Evolutionary conservation across 2,329 filamentous ascomycete species (phyloP).

Genomic region (Didymella exigua): DNA sequence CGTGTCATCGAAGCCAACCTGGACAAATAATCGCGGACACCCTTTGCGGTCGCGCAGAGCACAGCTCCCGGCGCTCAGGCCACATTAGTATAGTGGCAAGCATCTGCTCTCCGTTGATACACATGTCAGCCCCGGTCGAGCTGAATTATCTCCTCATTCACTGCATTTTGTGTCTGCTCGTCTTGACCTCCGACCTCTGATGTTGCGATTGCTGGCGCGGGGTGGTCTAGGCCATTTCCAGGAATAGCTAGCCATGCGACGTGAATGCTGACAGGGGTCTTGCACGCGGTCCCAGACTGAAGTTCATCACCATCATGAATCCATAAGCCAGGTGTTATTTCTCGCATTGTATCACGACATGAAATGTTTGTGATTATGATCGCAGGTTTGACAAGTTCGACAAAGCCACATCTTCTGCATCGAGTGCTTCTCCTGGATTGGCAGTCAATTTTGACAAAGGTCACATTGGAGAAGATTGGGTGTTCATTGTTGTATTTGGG

Average conservation of each 20-base stretch:
- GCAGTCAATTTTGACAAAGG: too few species aligned
- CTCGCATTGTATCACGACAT: not conserved
- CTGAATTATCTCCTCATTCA: not conserved
- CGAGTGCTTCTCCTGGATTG: not conserved
- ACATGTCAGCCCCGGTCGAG: not conserved
- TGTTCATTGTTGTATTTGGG: slow-evolving; percentile 5
- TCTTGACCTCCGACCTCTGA: slow-evolving; percentile 5
- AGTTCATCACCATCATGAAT: not conserved
- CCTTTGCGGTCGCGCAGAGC: slow-evolving; percentile 5
- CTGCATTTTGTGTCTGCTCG: slow-evolving; percentile 14
- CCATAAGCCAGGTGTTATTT: not conserved
- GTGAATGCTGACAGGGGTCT: slow-evolving; percentile 1
- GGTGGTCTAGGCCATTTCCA: slow-evolving; percentile 4
- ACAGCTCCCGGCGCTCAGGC: slow-evolving; percentile 14
- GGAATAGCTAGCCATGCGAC: slow-evolving; percentile 18
- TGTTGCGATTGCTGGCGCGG: slow-evolving; percentile 1
- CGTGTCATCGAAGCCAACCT: slow-evolving; percentile 27
- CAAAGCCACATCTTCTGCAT: not conserved
- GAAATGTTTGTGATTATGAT: not conserved
- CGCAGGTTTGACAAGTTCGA: not conserved
- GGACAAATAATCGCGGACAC: slow-evolving; percentile 40
- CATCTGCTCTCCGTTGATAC: not conserved
- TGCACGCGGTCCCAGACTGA: not conserved
- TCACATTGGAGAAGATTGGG: not conserved
- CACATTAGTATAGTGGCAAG: slow-evolving; percentile 19